Conservation (phyloP, 2,329 filamentous ascomycete genomes). For the Beauveria australis region DNA sequence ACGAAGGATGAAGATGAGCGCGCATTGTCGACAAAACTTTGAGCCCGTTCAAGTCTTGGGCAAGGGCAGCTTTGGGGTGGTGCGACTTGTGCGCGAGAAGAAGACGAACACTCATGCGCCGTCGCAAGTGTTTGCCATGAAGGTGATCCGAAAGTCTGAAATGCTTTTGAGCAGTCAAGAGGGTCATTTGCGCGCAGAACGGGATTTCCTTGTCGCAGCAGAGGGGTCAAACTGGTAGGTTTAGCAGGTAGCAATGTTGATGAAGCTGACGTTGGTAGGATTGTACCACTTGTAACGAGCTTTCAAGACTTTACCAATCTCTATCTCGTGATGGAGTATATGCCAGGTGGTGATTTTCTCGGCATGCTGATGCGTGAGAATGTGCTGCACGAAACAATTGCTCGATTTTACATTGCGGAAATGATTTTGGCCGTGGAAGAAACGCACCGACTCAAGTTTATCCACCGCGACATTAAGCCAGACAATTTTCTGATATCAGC, state of each 20-base stretch:
- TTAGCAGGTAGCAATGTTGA: neutral
- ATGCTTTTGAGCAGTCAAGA: constrained; percentile 91
- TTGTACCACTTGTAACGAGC: constrained; percentile 77
- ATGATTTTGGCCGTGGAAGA: constrained; percentile 96
- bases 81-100: constrained; percentile 72
- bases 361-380: constrained; percentile 80
- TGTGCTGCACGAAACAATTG: constrained; percentile 66
- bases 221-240: constrained; percentile 72
- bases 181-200: constrained; percentile 81
- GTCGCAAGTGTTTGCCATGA: constrained; percentile 80
- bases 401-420: constrained; percentile 85
- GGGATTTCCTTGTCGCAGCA: constrained; percentile 84
- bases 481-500: constrained; percentile 92
- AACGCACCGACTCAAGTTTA: constrained; percentile 78
- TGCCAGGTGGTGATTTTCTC: constrained; percentile 93
- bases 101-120: constrained; percentile 20
- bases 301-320: constrained; percentile 81
- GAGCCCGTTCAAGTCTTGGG: constrained; percentile 76
- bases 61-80: constrained; percentile 91
- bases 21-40: constrained; percentile 40
- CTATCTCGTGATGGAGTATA: constrained; percentile 97
- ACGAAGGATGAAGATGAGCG: constrained; percentile 4
- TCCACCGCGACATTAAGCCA: constrained; percentile 93
- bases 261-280: constrained; percentile 37
- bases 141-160: constrained; percentile 86